A percentile compares a stretch with the other conserved stretches of the same genome.
phyloP scores from a whole-genome alignment of 805 yeast species.

The Kodamaea nitidulidarum region DNA sequence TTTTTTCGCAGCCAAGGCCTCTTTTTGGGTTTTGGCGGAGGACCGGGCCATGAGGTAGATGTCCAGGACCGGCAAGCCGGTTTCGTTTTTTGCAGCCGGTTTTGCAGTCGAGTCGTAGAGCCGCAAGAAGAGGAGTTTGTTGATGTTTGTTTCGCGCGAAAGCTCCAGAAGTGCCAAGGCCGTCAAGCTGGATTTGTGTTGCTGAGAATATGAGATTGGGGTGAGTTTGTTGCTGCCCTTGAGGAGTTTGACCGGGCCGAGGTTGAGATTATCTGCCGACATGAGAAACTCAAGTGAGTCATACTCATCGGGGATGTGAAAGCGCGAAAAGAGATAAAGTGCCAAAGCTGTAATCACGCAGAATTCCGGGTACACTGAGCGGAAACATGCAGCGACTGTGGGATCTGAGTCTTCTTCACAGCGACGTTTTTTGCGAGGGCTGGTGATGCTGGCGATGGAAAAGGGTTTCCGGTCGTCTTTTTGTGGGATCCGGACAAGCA shows the following conservation, averaged over 20 bases:
- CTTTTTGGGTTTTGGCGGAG: neutral
- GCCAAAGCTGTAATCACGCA: constrained; percentile 28
- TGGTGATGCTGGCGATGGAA: constrained; percentile 1
- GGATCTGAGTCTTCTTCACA: neutral
- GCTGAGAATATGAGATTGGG: constrained; percentile 24
- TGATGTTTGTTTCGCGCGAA: constrained; percentile 18
- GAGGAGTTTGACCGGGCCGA: constrained; percentile 19
- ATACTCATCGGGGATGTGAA: constrained; percentile 25
- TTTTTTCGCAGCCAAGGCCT: too few species aligned
- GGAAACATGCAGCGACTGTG: constrained; percentile 3
- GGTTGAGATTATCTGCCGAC: constrained; percentile 3
- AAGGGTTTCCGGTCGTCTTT: neutral
- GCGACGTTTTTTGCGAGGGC: neutral
- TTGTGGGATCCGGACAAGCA: constrained; percentile 3
- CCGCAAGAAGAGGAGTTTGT: constrained; percentile 18
- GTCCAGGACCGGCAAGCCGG: neutral
- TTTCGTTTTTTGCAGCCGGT: neutral
- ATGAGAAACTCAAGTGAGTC: constrained; percentile 18
- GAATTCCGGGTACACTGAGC: constrained; percentile 16
- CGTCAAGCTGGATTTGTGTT: constrained; percentile 21
- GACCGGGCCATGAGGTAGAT: neutral
- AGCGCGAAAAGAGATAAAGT: constrained; percentile 24
- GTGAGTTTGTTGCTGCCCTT: constrained; percentile 23
- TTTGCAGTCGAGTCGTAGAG: constrained; percentile 5
- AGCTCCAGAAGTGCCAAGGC: constrained; percentile 18